Evolutionary conservation across 2,329 filamentous ascomycete species (phyloP).

Genomic region (Talaromyces sp.): DNA sequence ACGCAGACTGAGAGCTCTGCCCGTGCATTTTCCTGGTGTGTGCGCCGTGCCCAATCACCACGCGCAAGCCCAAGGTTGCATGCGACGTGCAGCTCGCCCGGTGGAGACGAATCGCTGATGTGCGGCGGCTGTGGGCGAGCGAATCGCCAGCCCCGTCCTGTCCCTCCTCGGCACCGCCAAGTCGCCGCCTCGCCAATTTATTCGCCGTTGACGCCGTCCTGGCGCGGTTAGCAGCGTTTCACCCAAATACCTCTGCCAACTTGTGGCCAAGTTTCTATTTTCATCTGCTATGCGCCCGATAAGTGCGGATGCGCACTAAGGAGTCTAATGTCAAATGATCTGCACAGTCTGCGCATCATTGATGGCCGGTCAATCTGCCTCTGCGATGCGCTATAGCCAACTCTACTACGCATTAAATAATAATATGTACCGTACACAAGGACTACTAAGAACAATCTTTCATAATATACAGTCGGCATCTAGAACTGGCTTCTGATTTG

Average conservation of each 20-base stretch:
- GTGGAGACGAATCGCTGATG: not conserved
- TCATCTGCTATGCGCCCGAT: not conserved
- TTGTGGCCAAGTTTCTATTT: not conserved
- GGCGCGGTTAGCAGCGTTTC: constrained; percentile 17
- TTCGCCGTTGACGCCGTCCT: constrained; percentile 23
- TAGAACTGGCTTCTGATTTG: not conserved
- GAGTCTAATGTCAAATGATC: too few species aligned
- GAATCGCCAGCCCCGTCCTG: not conserved
- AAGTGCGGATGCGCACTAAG: too few species aligned
- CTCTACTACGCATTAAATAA: too few species aligned
- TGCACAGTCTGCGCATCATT: too few species aligned
- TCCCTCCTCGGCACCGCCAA: not conserved
- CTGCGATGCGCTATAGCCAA: too few species aligned
- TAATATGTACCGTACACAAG: too few species aligned
- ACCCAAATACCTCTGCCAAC: not conserved
- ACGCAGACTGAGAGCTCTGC: not conserved
- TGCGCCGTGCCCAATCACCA: not conserved
- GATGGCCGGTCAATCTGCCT: too few species aligned
- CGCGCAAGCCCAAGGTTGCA: not conserved
- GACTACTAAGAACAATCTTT: too few species aligned
- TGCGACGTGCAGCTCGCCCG: not conserved
- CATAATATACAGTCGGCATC: not conserved
- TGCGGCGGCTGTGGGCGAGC: constrained; percentile 8
- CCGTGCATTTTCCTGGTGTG: not conserved
- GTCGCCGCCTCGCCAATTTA: constrained; percentile 15